Evolutionary conservation across 2,329 filamentous ascomycete genomes (phyloP), one percentile per base, ranked within the genome.

Genomic region (Aureobasidium sp.): DNA sequence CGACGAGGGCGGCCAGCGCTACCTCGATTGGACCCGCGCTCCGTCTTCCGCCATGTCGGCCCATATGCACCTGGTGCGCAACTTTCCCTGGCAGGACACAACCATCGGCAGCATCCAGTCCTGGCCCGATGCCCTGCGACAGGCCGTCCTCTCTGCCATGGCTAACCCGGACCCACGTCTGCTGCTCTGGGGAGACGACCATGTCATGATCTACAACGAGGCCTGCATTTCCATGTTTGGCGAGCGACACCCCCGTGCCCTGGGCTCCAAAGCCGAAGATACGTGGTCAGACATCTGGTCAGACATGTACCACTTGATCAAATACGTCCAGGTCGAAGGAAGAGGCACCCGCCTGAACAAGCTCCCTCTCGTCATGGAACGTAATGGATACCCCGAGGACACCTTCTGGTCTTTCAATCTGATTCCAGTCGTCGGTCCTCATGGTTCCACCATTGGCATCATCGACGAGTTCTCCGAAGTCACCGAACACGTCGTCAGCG

Each of bases 181-280:
- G 19, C 33, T 73, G 3, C 62, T 72, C 6, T 67, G 64, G 70
- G 71, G 72, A 3, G 60, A 69, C 3, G 68, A 73, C 0, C 66
- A 68, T 15, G 68, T 65, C 40, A 73, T 75, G 70, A 61, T 75
- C 17, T 73, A 74, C 65, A 75, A 75, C 33, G 70, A 74, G 48
- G 63, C 68, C 0, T 74, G 73, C 33, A 66, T 72, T 9, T 66
- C 70, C 35, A 60, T 75, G 7, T 66, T 74, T 9, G 70, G 70
- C 6, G 40, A 54, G 0, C 65, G 72, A n/a, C 72, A 74, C 33
- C 65, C 64, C 1, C 27, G n/a, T 4, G 59, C 64, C 15, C 57
- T 65, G 12, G 64, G 64, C 14, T 60, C 52, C 14, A 71, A 66
- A 48, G 62, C 50, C 9, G 59, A 62, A 35, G 60, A 61, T 15